phyloP scores from a whole-genome alignment of 495 filamentous ascomycete genomes.

The Extremus antarcticus region DNA sequence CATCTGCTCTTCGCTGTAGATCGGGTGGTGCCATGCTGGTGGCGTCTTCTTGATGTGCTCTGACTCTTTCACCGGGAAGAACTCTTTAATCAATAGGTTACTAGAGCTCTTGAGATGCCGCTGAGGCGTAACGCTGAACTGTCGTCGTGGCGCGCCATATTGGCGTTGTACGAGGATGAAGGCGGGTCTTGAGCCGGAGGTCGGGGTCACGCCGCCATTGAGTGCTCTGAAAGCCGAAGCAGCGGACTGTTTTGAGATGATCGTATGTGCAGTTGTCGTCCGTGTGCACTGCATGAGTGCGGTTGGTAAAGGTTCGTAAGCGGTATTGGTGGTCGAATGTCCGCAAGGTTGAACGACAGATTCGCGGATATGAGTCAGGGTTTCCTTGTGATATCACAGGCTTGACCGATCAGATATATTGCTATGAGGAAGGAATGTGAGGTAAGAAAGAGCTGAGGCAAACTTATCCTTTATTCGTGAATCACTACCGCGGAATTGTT shows the following conservation, averaged over 20 bases:
- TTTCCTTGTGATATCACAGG: too few relatives aligned
- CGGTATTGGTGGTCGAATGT: not conserved
- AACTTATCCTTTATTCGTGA: not conserved
- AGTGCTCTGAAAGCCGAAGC: conserved; percentile 23
- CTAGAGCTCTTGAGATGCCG: conserved; percentile 21
- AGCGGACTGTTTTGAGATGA: conserved; percentile 23
- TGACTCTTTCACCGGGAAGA: conserved; percentile 25
- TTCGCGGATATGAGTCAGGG: not conserved
- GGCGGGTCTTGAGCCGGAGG: conserved; percentile 15
- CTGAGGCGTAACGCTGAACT: conserved; percentile 21
- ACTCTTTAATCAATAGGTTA: conserved; percentile 25
- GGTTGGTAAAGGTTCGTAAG: not conserved
- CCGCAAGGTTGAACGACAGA: too few relatives aligned
- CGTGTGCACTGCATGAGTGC: conserved; percentile 16
- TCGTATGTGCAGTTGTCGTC: conserved; percentile 4
- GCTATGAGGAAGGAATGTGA: not conserved
- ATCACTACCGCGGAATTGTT: not conserved
- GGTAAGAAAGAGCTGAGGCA: not conserved
- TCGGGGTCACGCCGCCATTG: conserved; percentile 19
- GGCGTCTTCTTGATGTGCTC: conserved; percentile 30
- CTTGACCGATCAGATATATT: not conserved
- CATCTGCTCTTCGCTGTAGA: conserved; percentile 57
- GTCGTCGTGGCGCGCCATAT: conserved; percentile 6
- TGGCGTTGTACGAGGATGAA: conserved; percentile 20
- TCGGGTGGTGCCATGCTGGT: conserved; percentile 59